Conservation (phyloP, 1,139 yeast species). For the Geotrichum klebahnii region DNA sequence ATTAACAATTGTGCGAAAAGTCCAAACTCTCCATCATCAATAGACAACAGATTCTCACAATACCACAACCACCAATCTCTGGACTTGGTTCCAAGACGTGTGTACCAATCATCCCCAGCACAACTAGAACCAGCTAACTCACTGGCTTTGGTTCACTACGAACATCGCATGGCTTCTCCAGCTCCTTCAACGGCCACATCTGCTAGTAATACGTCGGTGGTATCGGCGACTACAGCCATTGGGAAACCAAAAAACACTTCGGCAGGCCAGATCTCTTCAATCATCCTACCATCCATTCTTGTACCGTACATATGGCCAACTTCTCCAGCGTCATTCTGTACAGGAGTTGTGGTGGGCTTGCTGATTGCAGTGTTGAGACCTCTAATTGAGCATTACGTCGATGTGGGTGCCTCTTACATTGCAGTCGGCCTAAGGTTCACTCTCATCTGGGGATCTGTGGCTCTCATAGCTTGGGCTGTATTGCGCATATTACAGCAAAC, state of each 20-base stretch:
- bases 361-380: constrained; percentile 29
- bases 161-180: constrained; percentile 8
- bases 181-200: constrained; percentile 8
- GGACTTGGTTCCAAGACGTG: constrained; percentile 3
- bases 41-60: too few species aligned
- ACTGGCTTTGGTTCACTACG: constrained; percentile 8
- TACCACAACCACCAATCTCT: neutral
- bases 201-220: constrained; percentile 2
- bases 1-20: too few species aligned
- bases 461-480: constrained; percentile 26
- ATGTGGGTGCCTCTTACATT: constrained; percentile 29
- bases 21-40: too few species aligned
- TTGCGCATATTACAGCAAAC: constrained; percentile 24
- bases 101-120: neutral
- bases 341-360: constrained; percentile 30
- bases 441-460: constrained; percentile 31
- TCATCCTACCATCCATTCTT: constrained; percentile 22
- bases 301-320: constrained; percentile 30
- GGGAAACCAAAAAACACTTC: constrained; percentile 14
- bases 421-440: constrained; percentile 25
- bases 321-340: constrained; percentile 32
- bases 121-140: neutral
- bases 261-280: constrained; percentile 18
- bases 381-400: constrained; percentile 29
- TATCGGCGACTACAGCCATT: constrained; percentile 19